Evolutionary conservation across 2,329 filamentous ascomycete genomes (phyloP), one percentile per base, ranked within the genome.

Genomic region (Ceratocystis huliohia): DNA sequence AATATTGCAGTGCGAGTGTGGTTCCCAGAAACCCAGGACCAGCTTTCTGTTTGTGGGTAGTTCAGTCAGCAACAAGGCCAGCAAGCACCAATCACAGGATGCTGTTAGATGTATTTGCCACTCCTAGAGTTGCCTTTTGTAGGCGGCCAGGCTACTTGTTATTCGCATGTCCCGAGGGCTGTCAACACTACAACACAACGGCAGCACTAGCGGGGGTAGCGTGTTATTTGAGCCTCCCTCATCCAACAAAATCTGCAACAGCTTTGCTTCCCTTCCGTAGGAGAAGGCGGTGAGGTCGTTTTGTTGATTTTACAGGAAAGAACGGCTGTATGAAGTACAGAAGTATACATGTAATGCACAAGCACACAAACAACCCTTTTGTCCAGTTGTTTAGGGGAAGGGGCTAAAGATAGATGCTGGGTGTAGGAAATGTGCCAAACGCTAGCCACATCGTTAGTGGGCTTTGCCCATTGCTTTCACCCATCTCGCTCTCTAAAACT

Each of bases 21-120:
- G 22, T 57, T 28, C 28, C 25, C 56, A 59, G 56, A 37, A 8
- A 28, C 28, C 25, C 56, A 59, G 56, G n/a, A 8, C 56, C 28
- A 37, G 28, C 56, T 37, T 10, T 2, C 17, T 59, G 56, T 59
- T 59, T 59, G 56, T 59, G 56, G 56, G 56, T 30, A 59, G 28
- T 59, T 37, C 56, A 59, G 56, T 59, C 56, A 59, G 56, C 56
- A 59, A 59, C 56, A 28, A 59, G 6, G 30, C 25, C 8, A n/a
- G 22, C 61, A 25, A 62, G 61, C 61, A 63, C 56, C 56, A 59
- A 59, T 59, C 56, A 59, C 17, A 59, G 5, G 17, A 30, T 30
- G 7, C 37, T n/a, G n/a, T n/a, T 59, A 20, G 5, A 6, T 8
- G 15, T 17, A 37, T 59, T 59, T 59, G 56, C 28, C 56, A 59